phyloP scores from a whole-genome alignment of 768 basidiomycete genomes.

The Podaxis carcinomalis region DNA sequence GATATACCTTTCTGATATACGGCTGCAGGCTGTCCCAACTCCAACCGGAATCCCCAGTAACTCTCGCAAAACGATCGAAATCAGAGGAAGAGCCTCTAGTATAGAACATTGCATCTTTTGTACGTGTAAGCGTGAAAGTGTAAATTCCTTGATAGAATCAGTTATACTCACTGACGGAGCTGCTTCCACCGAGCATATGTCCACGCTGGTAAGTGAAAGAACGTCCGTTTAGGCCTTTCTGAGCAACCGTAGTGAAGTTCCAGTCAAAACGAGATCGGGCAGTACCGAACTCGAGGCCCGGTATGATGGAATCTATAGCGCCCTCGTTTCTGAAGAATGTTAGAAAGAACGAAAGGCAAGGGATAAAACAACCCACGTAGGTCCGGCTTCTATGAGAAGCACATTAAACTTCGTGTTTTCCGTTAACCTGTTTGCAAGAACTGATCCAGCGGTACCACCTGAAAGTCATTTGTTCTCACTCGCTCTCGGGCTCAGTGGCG shows the following conservation, averaged over 20 bases:
- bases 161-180: neutral
- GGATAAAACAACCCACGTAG: conserved; percentile 16
- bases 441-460: conserved; percentile 26
- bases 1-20: conserved; percentile 20
- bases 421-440: conserved; percentile 24
- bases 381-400: conserved; percentile 28
- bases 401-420: conserved; percentile 21
- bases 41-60: conserved; percentile 13
- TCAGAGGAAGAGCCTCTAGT: conserved; percentile 13
- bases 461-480: neutral
- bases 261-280: conserved; percentile 17
- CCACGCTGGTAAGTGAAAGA: conserved; percentile 24
- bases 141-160: neutral
- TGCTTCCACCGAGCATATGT: conserved; percentile 27
- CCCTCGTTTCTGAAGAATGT: conserved; percentile 18
- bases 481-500: neutral
- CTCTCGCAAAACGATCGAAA: conserved; percentile 12
- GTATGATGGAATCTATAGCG: conserved; percentile 15
- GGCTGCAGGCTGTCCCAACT: conserved; percentile 11
- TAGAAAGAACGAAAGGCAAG: neutral
- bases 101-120: conserved; percentile 13
- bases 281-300: conserved; percentile 9
- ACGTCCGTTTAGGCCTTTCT: conserved; percentile 22
- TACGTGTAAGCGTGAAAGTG: neutral
- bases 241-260: conserved; percentile 28